Evolutionary conservation across 805 yeast species (phyloP).

Genomic region (Ascoidea asiatica): DNA sequence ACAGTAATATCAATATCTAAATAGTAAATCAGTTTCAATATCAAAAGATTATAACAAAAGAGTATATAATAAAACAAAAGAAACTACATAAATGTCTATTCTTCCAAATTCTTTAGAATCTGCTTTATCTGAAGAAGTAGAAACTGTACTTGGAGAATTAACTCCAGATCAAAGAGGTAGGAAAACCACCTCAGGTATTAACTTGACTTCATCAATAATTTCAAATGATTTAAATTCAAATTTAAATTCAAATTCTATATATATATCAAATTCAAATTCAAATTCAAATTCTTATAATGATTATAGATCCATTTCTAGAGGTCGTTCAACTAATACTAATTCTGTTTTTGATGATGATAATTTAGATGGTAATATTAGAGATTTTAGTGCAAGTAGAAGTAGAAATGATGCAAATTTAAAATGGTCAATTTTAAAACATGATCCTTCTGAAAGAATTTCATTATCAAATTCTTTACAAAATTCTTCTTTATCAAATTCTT

Average conservation of each 20-base stretch:
- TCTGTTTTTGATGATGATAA: background rate
- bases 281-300: background rate
- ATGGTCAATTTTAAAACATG: slow-evolving; percentile 60
- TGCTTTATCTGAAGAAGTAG: background rate
- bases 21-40: background rate
- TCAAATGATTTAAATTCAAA: too few species aligned
- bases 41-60: background rate
- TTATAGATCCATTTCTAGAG: background rate
- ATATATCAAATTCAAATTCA: too few species aligned
- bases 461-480: slow-evolving; percentile 2
- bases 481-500: background rate
- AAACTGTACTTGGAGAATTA: background rate
- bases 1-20: too few species aligned
- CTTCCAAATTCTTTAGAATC: background rate
- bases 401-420: slow-evolving; percentile 28
- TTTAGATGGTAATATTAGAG: background rate
- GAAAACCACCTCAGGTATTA: too few species aligned
- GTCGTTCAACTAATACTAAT: background rate
- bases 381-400: slow-evolving; percentile 10
- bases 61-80: background rate
- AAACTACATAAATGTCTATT: background rate
- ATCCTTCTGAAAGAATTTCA: slow-evolving; percentile 53
- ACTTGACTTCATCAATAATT: too few species aligned
- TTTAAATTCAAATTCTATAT: too few species aligned
- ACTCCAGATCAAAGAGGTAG: background rate